These are phyloP conservation scores for Sugiyamaella neomexicana DNA, from an alignment of 1,139 yeast species.

Conservation along the genomic window DNA sequence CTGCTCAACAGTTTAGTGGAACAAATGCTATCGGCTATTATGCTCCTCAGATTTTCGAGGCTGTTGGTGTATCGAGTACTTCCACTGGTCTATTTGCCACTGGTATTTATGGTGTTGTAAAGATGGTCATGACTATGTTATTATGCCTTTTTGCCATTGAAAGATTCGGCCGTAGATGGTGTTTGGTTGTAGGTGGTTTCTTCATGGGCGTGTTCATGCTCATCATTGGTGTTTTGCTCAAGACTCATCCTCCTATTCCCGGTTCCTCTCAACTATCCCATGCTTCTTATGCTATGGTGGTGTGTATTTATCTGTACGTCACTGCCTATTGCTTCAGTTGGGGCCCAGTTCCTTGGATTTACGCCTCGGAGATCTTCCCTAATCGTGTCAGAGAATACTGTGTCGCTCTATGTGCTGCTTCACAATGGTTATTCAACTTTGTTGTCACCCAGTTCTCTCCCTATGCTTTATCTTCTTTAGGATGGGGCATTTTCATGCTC, in stretches of 20 bases:
- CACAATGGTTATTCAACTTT: conserved; percentile 82
- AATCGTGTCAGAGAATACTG: conserved; percentile 57
- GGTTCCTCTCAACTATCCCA: conserved; percentile 10
- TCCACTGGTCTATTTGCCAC: conserved; percentile 48
- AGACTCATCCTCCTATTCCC: conserved; percentile 23
- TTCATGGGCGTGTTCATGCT: conserved; percentile 45
- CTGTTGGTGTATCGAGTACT: conserved; percentile 42
- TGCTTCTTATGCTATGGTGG: conserved; percentile 19
- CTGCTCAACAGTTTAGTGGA: conserved; percentile 73
- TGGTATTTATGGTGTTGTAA: conserved; percentile 56
- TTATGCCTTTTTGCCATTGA: conserved; percentile 52
- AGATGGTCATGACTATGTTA: conserved; percentile 42
- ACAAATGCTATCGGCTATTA: conserved; percentile 62
- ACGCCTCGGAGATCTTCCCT: conserved; percentile 58
- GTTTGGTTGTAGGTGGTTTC: conserved; percentile 43
- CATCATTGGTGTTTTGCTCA: conserved; percentile 31
- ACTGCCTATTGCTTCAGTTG: conserved; percentile 67
- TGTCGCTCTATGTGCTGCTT: conserved; percentile 59
- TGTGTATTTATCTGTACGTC: conserved; percentile 45
- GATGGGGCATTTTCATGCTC: conserved; percentile 58
- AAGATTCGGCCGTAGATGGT: conserved; percentile 54
- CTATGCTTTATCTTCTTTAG: conserved; percentile 57
- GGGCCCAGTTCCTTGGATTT: conserved; percentile 63
- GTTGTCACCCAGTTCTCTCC: conserved; percentile 66
- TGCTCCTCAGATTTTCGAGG: conserved; percentile 44